Evolutionary conservation across 2,329 filamentous ascomycete species (phyloP), one percentile per base, ranked within the genome.

Genomic region (Pseudogymnoascus sp.): DNA sequence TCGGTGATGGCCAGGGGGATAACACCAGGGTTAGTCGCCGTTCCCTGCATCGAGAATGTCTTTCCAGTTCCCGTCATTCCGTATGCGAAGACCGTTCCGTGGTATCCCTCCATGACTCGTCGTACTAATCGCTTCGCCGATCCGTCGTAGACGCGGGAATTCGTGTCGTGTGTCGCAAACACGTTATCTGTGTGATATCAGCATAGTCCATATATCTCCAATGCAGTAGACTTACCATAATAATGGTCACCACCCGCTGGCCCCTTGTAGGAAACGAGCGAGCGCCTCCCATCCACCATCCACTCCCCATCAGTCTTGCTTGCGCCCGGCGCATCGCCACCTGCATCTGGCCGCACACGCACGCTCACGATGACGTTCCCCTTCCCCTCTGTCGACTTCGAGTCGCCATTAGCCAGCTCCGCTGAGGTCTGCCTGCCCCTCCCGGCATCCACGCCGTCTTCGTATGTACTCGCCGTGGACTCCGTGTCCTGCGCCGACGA

Each of bases 1-100:
- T 99, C 95, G 66, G 95, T 97, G 70, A 99, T 97, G 40, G 95
- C 95, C 40, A 97, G 81, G 6, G 95, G 95, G 63, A 99, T 99
- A 29, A 99, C 95, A 78, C 95, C 95, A 1, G 95, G 95, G 40
- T 92, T 96, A 2, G 90, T 91, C 53, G 93, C 92, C 10, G 95
- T 99, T 70, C 95, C 95, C 79, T 99, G 95, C 95, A 99, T 99
- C 40, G 93, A 97, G 75, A 97, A 99, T 0, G 95, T 99, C 79
- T 99, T 99, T 69, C 95, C 95, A 0, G 95, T 97, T 66, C 95
- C 95, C 3, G 95, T 99, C 93, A 97, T 97, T 72, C 95, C 95
- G 75, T 99, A 99, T 17, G 93, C 93, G 74, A 99, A 97, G 23
- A 99, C 95, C 0, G 95, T 99, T 64, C 93, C 95, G 72, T 97